A percentile compares a stretch with the other conserved stretches of the same genome.
Evolutionary conservation across 352 stramenopile species (phyloP).

Genomic region (Phytophthora sansomeana): DNA sequence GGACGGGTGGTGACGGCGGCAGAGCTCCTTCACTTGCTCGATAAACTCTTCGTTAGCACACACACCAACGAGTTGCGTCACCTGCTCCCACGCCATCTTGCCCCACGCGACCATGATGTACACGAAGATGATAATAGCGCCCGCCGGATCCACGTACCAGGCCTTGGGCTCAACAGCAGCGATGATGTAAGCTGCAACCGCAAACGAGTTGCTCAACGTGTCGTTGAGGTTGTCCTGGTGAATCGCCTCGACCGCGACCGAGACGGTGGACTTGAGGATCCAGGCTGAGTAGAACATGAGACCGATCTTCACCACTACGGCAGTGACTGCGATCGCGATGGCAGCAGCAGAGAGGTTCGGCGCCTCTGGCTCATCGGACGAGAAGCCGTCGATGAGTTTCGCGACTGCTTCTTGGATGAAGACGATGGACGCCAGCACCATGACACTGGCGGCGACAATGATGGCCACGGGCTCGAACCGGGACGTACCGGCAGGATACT

Average conservation of each 20-base stretch:
- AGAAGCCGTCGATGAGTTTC: conserved; percentile 59
- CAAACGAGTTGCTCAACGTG: conserved; percentile 92
- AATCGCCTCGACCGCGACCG: conserved; percentile 60
- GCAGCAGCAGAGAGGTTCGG: conserved; percentile 90
- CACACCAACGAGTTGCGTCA: conserved; percentile 82
- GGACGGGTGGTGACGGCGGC: conserved; percentile 64
- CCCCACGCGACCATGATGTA: conserved; percentile 95
- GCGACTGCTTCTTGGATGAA: conserved; percentile 70
- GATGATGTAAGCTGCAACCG: conserved; percentile 78
- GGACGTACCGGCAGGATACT: conserved; percentile 93
- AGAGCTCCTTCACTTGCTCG: conserved; percentile 85
- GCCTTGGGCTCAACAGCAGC: conserved; percentile 48
- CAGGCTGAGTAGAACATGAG: conserved; percentile 73
- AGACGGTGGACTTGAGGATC: conserved; percentile 63
- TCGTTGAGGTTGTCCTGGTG: conserved; percentile 96
- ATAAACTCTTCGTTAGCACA: conserved; percentile 89
- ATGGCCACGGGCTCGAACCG: conserved; percentile 94
- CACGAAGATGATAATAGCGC: conserved; percentile 93
- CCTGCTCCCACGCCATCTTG: conserved; percentile 92
- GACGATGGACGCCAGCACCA: conserved; percentile 92
- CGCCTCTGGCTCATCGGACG: conserved; percentile 63
- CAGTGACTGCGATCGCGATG: conserved; percentile 78
- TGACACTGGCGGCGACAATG: conserved; percentile 91
- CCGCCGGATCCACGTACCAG: conserved; percentile 93
- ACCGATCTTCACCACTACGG: conserved; percentile 74